Percentiles rank a stretch among this genome's conserved stretches.
Evolutionary conservation across 2,329 filamentous ascomycete genomes (phyloP).

Genomic region (Penicillium sp.): DNA sequence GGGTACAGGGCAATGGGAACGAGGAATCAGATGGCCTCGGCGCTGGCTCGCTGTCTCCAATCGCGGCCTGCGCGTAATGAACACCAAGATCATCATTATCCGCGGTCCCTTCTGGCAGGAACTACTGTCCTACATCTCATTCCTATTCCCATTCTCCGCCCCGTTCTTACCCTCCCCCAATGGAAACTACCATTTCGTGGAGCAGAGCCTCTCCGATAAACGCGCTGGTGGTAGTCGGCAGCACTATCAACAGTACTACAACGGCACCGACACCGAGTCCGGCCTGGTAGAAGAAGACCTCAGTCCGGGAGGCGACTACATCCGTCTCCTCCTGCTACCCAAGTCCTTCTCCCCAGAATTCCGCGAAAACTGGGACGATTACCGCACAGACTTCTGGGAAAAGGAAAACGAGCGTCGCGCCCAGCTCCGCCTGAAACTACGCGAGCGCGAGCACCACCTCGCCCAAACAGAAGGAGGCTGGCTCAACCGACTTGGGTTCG

Average conservation of each 20-base stretch:
- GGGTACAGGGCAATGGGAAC: constrained; percentile 95
- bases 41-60: constrained; percentile 90
- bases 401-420: constrained; percentile 87
- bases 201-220: constrained; percentile 52
- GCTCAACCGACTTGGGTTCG: constrained; percentile 80
- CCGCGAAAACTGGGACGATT: constrained; percentile 94
- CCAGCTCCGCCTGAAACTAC: constrained; percentile 68
- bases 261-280: constrained; percentile 61
- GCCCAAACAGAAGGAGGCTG: constrained; percentile 68
- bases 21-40: constrained; percentile 89
- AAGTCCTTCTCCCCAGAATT: constrained; percentile 96
- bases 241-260: constrained; percentile 43
- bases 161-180: constrained; percentile 62
- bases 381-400: constrained; percentile 94
- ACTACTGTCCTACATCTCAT: constrained; percentile 67
- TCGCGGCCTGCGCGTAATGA: constrained; percentile 84
- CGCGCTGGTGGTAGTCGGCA: constrained; percentile 37
- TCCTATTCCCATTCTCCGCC: constrained; percentile 73
- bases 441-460: constrained; percentile 65
- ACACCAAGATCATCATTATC: constrained; percentile 91
- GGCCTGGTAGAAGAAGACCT: constrained; percentile 80
- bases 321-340: constrained; percentile 84
- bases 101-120: constrained; percentile 81
- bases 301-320: constrained; percentile 82
- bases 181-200: constrained; percentile 76